Evolutionary conservation across 2,329 filamentous ascomycete species (phyloP).

Genomic region (Fonsecaea nubica): DNA sequence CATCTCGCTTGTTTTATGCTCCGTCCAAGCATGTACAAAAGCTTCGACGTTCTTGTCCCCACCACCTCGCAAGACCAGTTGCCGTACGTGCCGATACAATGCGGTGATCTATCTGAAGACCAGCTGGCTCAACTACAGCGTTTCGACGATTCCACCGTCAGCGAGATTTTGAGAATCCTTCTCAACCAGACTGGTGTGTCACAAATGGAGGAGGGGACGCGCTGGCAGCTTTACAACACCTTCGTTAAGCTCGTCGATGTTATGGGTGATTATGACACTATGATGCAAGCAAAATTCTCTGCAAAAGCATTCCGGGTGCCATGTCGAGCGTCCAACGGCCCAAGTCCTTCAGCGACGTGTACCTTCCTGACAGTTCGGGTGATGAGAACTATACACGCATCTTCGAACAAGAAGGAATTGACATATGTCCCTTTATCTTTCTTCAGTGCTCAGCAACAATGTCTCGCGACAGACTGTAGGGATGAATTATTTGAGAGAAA

Average conservation of each 20-base stretch:
- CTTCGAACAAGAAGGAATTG: constrained; percentile 59
- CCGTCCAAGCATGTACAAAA: constrained; percentile 58
- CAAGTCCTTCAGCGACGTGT: constrained; percentile 50
- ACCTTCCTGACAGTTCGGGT: constrained; percentile 62
- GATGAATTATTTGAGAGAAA: constrained; percentile 66
- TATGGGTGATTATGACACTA: constrained; percentile 53
- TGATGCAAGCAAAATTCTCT: constrained; percentile 48
- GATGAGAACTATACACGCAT: constrained; percentile 67
- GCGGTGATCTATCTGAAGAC: constrained; percentile 60
- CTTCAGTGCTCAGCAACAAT: constrained; percentile 71
- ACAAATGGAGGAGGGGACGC: constrained; percentile 45
- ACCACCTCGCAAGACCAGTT: constrained; percentile 64
- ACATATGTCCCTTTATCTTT: constrained; percentile 68
- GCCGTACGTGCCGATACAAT: constrained; percentile 63
- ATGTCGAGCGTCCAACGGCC: constrained; percentile 41
- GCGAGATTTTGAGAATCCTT: constrained; percentile 47
- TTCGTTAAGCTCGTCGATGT: constrained; percentile 47
- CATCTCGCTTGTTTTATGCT: constrained; percentile 54
- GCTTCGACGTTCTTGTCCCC: constrained; percentile 69
- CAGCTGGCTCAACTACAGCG: constrained; percentile 61
- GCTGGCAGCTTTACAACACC: constrained; percentile 56
- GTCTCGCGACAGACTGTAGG: constrained; percentile 61
- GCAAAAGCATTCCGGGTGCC: constrained; percentile 47
- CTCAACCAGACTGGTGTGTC: constrained; percentile 27
- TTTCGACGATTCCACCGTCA: constrained; percentile 51